These are phyloP conservation scores for Entrophospora sp. DNA, from an alignment of 192 early-diverging fungal genomes.

Conservation along the genomic window DNA sequence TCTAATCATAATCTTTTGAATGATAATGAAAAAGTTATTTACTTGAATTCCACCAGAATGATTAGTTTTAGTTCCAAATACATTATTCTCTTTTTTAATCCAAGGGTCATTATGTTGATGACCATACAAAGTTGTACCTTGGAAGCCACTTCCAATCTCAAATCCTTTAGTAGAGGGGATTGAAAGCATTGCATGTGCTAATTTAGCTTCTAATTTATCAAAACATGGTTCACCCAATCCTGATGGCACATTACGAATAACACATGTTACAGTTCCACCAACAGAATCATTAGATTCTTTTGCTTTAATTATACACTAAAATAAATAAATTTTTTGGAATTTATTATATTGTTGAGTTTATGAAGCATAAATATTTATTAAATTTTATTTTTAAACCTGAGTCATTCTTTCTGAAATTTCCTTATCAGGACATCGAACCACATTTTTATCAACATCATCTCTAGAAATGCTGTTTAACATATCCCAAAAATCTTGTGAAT, in stretches of 20 bases:
- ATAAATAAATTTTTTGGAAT: neutral
- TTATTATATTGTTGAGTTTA: neutral
- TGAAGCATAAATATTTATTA: neutral
- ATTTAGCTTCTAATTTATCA: constrained; percentile 90
- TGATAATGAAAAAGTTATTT: neutral
- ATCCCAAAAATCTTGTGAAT: constrained; percentile 48
- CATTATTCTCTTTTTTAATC: constrained; percentile 46
- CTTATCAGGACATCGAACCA: constrained; percentile 83
- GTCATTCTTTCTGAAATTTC: constrained; percentile 68
- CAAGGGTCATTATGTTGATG: constrained; percentile 92
- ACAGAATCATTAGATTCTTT: constrained; percentile 81
- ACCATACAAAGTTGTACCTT: constrained; percentile 77
- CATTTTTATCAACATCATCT: constrained; percentile 67
- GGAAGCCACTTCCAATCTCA: constrained; percentile 89
- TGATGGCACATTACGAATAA: constrained; percentile 82
- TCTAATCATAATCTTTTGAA: constrained; percentile 9
- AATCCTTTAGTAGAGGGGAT: constrained; percentile 98
- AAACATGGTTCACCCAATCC: constrained; percentile 97
- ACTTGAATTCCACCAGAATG: constrained; percentile 88
- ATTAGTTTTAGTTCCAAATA: constrained; percentile 81
- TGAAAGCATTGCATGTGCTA: constrained; percentile 97
- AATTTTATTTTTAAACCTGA: constrained; percentile 40
- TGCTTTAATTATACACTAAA: constrained; percentile 64
- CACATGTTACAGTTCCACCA: constrained; percentile 91
- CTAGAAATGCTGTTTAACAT: constrained; percentile 61